Conservation (phyloP, 2,329 filamentous ascomycete genomes). For the Xylariaceae sp. region DNA sequence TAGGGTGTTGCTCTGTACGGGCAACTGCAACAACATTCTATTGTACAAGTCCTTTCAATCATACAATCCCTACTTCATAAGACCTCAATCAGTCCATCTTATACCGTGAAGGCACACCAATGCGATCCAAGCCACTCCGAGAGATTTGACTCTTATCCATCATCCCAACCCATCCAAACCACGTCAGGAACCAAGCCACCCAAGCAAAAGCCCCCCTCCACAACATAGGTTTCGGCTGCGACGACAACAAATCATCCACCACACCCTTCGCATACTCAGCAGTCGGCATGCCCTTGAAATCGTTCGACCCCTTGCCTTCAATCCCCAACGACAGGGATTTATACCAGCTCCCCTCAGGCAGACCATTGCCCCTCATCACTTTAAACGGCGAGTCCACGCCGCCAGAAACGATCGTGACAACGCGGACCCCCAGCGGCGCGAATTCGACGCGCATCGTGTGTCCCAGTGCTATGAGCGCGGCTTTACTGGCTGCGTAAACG, state of each 20-base stretch:
- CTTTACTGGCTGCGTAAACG: slow-evolving; percentile 9
- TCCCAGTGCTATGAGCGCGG: background rate
- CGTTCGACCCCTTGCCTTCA: background rate
- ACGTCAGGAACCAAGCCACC: slow-evolving; percentile 27
- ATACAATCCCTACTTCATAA: background rate
- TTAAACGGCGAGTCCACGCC: slow-evolving; percentile 3
- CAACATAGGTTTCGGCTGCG: background rate
- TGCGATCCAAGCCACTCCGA: background rate
- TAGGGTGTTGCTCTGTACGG: background rate
- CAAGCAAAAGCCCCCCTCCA: slow-evolving; percentile 8
- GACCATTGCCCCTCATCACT: background rate
- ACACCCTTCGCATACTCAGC: background rate
- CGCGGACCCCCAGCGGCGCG: background rate
- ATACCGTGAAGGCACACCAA: background rate
- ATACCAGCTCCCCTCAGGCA: slow-evolving; percentile 20
- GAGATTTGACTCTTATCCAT: slow-evolving; percentile 9
- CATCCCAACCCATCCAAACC: slow-evolving; percentile 33
- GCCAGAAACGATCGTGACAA: slow-evolving; percentile 12
- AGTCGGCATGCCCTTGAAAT: background rate
- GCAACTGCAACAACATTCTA: background rate
- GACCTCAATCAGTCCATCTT: background rate
- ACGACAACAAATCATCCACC: background rate
- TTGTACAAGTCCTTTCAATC: background rate
- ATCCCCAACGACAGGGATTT: background rate
- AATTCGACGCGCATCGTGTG: slow-evolving; percentile 1